phyloP scores from a whole-genome alignment of 768 basidiomycete genomes.

The Exidia glandulosa region DNA sequence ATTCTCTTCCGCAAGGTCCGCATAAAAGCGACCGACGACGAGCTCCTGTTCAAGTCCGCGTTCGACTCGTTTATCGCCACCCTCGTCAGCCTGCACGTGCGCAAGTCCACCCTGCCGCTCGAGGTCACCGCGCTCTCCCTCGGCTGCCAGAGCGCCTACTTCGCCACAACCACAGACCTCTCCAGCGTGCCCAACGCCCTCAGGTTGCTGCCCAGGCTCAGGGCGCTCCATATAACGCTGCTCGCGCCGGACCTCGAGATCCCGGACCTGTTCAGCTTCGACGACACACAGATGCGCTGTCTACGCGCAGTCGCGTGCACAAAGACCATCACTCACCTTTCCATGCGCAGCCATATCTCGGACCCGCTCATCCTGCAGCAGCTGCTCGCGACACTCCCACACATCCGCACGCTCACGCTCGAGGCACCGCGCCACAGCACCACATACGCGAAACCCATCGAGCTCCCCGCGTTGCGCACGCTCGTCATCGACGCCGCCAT shows the following conservation, averaged over 20 bases:
- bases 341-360: neutral
- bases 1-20: neutral
- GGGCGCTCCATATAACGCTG: neutral
- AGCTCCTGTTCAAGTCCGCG: neutral
- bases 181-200: neutral
- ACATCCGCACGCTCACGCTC: neutral
- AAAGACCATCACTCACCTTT: neutral
- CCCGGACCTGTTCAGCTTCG: neutral
- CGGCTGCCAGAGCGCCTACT: conserved; percentile 1
- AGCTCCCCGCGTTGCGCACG: conserved; percentile 1
- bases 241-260: neutral
- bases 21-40: neutral
- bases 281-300: neutral
- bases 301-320: neutral
- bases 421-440: neutral
- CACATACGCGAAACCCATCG: neutral
- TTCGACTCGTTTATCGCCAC: neutral
- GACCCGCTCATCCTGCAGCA: neutral
- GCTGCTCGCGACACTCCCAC: neutral
- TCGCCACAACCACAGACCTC: neutral
- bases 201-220: neutral
- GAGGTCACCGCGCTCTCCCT: neutral
- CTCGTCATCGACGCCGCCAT: neutral
- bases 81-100: neutral
- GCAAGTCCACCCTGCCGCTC: neutral